Percentiles rank a stretch among this genome's conserved stretches.
These are phyloP conservation scores for Syzygium grande DNA, from an alignment of 345 rosid species.

Conservation along the genomic window DNA sequence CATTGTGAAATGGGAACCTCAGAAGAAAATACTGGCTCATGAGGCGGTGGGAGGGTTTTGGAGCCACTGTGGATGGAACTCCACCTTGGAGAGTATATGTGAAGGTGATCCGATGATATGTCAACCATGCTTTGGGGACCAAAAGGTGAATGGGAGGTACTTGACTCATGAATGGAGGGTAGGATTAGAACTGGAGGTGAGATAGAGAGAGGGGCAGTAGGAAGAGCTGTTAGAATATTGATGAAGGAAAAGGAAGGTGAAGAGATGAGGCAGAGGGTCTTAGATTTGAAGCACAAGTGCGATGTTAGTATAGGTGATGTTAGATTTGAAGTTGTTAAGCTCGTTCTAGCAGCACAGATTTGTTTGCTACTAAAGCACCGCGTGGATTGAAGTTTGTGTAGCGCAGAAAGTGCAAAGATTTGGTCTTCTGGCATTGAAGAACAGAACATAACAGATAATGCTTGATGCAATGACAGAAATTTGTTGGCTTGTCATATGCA, in stretches of 20 bases:
- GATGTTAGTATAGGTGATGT: neutral
- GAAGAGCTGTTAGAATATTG: slow-evolving; percentile 18
- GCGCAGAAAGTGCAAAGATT: neutral
- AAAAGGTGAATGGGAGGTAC: slow-evolving; percentile 31
- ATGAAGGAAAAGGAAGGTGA: slow-evolving; percentile 25
- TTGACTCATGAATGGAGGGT: slow-evolving; percentile 34
- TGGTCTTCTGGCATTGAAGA: neutral
- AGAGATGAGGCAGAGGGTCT: slow-evolving; percentile 27
- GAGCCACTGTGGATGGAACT: slow-evolving; percentile 55
- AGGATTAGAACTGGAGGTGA: slow-evolving; percentile 21
- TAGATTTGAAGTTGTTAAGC: slow-evolving; percentile 19
- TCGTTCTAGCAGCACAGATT: neutral
- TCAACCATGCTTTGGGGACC: slow-evolving; percentile 25
- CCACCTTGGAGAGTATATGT: slow-evolving; percentile 31
- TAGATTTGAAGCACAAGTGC: slow-evolving; percentile 4
- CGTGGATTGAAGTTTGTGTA: neutral
- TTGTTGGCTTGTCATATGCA: no score
- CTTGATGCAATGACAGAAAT: neutral
- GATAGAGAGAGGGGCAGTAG: slow-evolving; percentile 15
- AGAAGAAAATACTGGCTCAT: slow-evolving; percentile 27
- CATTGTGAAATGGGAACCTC: slow-evolving; percentile 45
- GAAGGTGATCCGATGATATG: slow-evolving; percentile 44
- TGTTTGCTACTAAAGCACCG: neutral
- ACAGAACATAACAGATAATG: neutral
- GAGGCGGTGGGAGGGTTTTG: slow-evolving; percentile 29